Evolutionary conservation across 2,329 filamentous ascomycete genomes (phyloP).

Genomic region (Plenodomus tracheiphilus): DNA sequence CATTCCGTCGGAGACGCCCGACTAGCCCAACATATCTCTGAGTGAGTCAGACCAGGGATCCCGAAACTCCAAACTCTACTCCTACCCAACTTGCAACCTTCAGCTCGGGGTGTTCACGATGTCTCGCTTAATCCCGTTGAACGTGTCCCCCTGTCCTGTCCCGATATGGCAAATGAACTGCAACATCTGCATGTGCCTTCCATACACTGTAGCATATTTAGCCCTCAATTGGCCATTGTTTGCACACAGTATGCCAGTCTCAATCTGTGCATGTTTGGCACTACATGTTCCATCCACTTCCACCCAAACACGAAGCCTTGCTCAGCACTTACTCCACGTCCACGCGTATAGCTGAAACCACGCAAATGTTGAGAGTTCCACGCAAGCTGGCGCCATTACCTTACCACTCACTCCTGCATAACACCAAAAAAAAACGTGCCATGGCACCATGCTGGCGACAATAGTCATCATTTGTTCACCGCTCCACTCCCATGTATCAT

Average conservation of each 20-base stretch:
- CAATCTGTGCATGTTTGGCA: not conserved
- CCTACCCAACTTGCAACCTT: too few relatives aligned
- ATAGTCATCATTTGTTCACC: slow-evolving; percentile 14
- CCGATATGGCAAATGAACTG: slow-evolving; percentile 21
- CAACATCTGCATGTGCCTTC: slow-evolving; percentile 28
- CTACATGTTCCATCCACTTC: slow-evolving; percentile 5
- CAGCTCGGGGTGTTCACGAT: slow-evolving; percentile 17
- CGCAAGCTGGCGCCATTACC: slow-evolving; percentile 21
- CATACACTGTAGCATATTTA: too few relatives aligned
- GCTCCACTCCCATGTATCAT: slow-evolving; percentile 4
- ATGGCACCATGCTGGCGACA: slow-evolving; percentile 19
- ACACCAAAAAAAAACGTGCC: too few relatives aligned
- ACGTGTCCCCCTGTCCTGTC: slow-evolving; percentile 10
- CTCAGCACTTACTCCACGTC: too few relatives aligned
- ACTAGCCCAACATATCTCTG: slow-evolving; percentile 7
- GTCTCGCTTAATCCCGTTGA: slow-evolving; percentile 26
- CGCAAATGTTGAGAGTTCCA: slow-evolving; percentile 15
- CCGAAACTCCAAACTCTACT: too few relatives aligned
- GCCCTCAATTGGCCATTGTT: slow-evolving; percentile 2
- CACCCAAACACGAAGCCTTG: slow-evolving; percentile 14
- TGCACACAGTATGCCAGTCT: too few relatives aligned
- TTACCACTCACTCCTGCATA: too few relatives aligned
- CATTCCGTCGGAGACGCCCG: slow-evolving; percentile 12
- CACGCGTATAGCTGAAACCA: too few relatives aligned
- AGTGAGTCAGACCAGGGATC: slow-evolving; percentile 3